phyloP scores from a whole-genome alignment of 495 filamentous ascomycete genomes.

The Bacidia gigantensis region DNA sequence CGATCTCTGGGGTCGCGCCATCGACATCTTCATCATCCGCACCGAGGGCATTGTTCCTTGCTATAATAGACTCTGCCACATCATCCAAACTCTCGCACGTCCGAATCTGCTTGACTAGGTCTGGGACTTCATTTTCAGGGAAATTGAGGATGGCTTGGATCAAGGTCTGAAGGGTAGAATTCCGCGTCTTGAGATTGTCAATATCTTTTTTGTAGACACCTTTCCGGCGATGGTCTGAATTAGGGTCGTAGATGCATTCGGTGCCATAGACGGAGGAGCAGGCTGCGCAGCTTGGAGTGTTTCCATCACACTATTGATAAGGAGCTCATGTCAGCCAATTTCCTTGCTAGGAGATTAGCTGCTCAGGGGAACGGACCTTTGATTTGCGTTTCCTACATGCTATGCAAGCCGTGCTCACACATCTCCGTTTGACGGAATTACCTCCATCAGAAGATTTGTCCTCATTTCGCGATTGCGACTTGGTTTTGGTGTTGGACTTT shows the following conservation, averaged over 20 bases:
- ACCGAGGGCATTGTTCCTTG: slow-evolving; percentile 31
- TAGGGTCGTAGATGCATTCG: slow-evolving; percentile 69
- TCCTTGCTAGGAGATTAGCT: neutral
- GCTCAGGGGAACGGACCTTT: slow-evolving; percentile 38
- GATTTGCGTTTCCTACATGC: slow-evolving; percentile 83
- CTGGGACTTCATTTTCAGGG: slow-evolving; percentile 65
- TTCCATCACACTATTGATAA: slow-evolving; percentile 67
- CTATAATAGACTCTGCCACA: slow-evolving; percentile 68
- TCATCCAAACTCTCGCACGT: slow-evolving; percentile 83
- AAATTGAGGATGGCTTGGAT: slow-evolving; percentile 85
- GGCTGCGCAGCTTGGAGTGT: slow-evolving; percentile 81
- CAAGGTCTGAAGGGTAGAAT: slow-evolving; percentile 78
- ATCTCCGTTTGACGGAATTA: slow-evolving; percentile 52
- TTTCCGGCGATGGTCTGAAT: slow-evolving; percentile 88
- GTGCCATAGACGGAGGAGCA: slow-evolving; percentile 94
- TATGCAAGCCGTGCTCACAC: slow-evolving; percentile 87
- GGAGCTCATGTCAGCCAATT: neutral
- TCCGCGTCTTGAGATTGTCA: slow-evolving; percentile 73
- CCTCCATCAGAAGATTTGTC: slow-evolving; percentile 26
- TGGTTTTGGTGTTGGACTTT: neutral
- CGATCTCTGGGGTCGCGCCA: slow-evolving; percentile 26
- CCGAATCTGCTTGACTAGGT: slow-evolving; percentile 72
- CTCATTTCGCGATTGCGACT: slow-evolving; percentile 18
- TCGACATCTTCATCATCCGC: slow-evolving; percentile 32
- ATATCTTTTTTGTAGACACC: slow-evolving; percentile 94